Evolutionary conservation across 179 eudicot genomes (phyloP).

Genomic region (Sideroxylon spinosum): DNA sequence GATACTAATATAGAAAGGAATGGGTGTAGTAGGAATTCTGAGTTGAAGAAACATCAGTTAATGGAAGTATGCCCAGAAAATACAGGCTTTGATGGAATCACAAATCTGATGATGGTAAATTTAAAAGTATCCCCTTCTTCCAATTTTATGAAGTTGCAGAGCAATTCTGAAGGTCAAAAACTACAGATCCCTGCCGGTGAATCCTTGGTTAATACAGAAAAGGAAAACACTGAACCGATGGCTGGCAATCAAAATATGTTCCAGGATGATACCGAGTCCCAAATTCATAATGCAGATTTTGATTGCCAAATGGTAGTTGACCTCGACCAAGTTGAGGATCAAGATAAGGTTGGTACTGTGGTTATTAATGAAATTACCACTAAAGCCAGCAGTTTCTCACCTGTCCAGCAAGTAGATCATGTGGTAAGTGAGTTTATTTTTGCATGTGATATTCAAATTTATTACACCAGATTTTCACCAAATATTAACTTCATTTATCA

Average conservation of each 20-base stretch:
- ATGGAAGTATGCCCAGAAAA: background rate
- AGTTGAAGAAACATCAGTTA: conserved; percentile 8
- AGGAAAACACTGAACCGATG: background rate
- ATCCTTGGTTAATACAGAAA: background rate
- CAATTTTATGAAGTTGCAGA: conserved; percentile 7
- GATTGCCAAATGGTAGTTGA: background rate
- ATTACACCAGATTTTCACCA: background rate
- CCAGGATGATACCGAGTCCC: background rate
- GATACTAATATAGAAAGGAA: background rate
- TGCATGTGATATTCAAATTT: background rate
- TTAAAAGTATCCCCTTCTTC: conserved; percentile 11
- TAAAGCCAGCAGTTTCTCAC: background rate
- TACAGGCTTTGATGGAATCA: background rate
- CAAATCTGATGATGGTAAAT: conserved; percentile 2
- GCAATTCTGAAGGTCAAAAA: conserved; percentile 8
- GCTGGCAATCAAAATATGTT: background rate
- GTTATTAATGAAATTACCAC: background rate
- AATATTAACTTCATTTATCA: background rate
- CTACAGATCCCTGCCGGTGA: background rate
- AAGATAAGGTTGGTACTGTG: background rate
- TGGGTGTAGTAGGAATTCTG: background rate
- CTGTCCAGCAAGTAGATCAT: background rate
- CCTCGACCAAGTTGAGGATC: background rate
- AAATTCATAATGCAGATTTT: background rate
- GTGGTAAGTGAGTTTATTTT: conserved; percentile 12